These are phyloP conservation scores for Alisma plantagoaquatica DNA, from an alignment of 106 monocot species.

Conservation along the genomic window DNA sequence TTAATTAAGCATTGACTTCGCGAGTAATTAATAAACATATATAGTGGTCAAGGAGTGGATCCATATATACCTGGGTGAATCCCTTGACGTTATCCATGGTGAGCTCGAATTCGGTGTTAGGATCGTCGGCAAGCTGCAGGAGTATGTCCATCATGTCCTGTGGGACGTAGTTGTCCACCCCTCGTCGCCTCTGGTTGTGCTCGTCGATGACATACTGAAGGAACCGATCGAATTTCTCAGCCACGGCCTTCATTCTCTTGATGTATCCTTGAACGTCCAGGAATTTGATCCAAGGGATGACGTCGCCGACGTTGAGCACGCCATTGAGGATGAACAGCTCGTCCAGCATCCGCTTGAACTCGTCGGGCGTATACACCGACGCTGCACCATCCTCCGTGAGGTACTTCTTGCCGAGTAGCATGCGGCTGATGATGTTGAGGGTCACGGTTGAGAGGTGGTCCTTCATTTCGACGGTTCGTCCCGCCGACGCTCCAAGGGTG, in stretches of 20 bases:
- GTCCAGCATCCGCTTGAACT: neutral
- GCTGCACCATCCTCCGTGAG: neutral
- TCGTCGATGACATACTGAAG: slow-evolving; percentile 18
- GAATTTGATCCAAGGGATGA: neutral
- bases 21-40: no score
- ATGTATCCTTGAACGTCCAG: slow-evolving; percentile 1
- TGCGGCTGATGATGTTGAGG: neutral
- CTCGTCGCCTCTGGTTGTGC: no score
- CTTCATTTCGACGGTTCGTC: neutral
- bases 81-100: no score
- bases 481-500: neutral
- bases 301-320: neutral
- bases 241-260: no score
- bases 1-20: no score
- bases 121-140: no score
- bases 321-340: neutral
- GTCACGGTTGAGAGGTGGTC: neutral
- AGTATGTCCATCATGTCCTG: slow-evolving; percentile 40
- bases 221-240: slow-evolving; percentile 44
- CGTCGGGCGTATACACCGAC: neutral
- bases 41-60: no score
- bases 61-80: no score
- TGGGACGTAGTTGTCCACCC: neutral
- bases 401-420: neutral
- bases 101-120: no score